phyloP scores from a whole-genome alignment of 148 eudicot genomes.

The Silene conica region DNA sequence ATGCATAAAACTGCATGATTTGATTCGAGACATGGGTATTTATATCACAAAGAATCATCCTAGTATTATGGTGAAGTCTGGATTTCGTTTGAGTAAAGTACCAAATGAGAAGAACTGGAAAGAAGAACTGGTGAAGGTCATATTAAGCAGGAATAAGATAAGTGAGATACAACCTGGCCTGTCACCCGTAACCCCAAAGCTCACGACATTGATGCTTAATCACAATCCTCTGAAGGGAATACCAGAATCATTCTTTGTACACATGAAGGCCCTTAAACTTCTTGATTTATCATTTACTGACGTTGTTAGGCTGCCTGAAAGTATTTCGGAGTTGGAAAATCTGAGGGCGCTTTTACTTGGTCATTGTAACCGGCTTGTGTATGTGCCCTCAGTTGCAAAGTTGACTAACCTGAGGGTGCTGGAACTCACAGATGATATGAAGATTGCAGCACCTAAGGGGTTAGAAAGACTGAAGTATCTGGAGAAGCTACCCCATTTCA shows the following conservation, averaged over 20 bases:
- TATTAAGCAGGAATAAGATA: constrained; percentile 18
- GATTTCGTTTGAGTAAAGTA: constrained; percentile 9
- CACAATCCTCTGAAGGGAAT: constrained; percentile 13
- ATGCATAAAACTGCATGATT: constrained; percentile 18
- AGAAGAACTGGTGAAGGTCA: constrained; percentile 29
- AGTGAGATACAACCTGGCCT: constrained; percentile 1
- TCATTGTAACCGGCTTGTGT: background rate
- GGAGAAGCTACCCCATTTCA: background rate
- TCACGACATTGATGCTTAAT: constrained; percentile 17
- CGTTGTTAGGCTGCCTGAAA: constrained; percentile 19
- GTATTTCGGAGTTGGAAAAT: constrained; percentile 20
- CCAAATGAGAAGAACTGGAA: constrained; percentile 24
- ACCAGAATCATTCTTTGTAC: constrained; percentile 18
- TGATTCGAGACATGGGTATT: constrained; percentile 15
- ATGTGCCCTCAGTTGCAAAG: constrained; percentile 17
- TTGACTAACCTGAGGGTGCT: constrained; percentile 12
- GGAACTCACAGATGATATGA: background rate
- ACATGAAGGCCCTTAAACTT: constrained; percentile 24
- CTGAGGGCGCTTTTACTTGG: constrained; percentile 8
- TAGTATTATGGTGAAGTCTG: constrained; percentile 20
- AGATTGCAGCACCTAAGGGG: background rate
- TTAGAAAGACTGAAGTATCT: background rate
- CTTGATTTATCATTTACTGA: constrained; percentile 29
- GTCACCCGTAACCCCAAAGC: constrained; percentile 13
- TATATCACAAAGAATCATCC: constrained; percentile 1